Conservation (phyloP, 1,284 basidiomycete species). For the Porogramme epimiltina region DNA sequence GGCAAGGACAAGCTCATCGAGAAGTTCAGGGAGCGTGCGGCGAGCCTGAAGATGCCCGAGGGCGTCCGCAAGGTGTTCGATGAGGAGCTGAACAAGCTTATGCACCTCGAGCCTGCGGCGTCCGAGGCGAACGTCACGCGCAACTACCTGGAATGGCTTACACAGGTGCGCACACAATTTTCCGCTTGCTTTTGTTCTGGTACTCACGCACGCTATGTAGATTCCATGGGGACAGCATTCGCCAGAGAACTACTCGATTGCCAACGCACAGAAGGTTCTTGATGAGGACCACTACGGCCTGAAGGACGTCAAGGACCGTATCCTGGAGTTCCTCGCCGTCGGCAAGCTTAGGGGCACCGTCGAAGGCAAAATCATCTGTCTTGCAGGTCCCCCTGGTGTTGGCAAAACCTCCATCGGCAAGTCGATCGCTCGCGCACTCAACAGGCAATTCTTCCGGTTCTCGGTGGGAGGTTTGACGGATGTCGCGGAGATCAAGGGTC, state of each 20-base stretch:
- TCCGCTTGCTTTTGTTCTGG: not conserved
- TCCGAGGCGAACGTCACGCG: slow-evolving; percentile 96
- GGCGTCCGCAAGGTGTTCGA: slow-evolving; percentile 94
- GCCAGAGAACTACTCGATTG: slow-evolving; percentile 90
- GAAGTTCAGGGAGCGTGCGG: slow-evolving; percentile 93
- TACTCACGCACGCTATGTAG: slow-evolving; percentile 33
- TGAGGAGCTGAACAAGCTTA: slow-evolving; percentile 93
- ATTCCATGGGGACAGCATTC: slow-evolving; percentile 98
- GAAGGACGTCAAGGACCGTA: slow-evolving; percentile 95
- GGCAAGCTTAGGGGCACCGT: slow-evolving; percentile 96
- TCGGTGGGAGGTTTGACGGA: slow-evolving; percentile 96
- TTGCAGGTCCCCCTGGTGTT: slow-evolving; percentile 96
- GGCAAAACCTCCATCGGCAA: slow-evolving; percentile 96
- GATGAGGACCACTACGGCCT: slow-evolving; percentile 98
- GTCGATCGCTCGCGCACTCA: slow-evolving; percentile 87
- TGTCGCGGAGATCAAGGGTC: slow-evolving; percentile 99
- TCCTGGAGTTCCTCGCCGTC: slow-evolving; percentile 97
- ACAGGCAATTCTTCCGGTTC: slow-evolving; percentile 93
- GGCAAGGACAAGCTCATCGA: slow-evolving; percentile 98
- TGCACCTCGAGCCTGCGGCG: slow-evolving; percentile 89
- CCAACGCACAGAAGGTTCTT: slow-evolving; percentile 83
- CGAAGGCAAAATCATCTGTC: slow-evolving; percentile 97
- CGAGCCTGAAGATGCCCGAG: slow-evolving; percentile 90
- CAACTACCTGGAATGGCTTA: slow-evolving; percentile 96
- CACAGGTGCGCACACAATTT: slow-evolving; percentile 56